Base-by-base conservation (phyloP, 768 basidiomycete genomes). In the Suillus brevipes region DNA sequence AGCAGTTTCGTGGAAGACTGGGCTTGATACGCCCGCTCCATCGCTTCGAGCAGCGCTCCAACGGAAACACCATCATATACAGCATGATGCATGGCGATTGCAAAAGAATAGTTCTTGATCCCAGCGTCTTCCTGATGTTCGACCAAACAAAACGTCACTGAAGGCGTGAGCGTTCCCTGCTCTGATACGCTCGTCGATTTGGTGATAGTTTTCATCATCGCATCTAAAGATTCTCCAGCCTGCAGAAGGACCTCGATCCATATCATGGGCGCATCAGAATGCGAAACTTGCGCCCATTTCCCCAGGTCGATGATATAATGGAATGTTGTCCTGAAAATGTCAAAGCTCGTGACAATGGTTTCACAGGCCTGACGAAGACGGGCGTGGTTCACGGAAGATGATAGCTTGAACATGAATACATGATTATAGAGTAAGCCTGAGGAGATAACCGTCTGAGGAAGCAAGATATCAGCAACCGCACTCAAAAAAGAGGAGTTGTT, bases 281-380 rank as follows among this genome's bases (percentile, higher is more conserved):
- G 78, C 1, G 73, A 67, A 20, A 37, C 73, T 61, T 75, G 74
- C 23, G 65, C 69, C 78, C 77, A 76, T 40, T 66, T 62, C 7
- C 78, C 80, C 4, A 69, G 64, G 25, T 78, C 77, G 12, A 73
- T 58, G 20, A 77, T 66, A 64, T 83, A 82, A 68, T 83, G 80
- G 69, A 84, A 84, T 2, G 84, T 79, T 13, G 83, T 82, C 18
- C 84, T 78, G 52, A 84, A 73, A 45, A 84, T 81, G 47, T 78
- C 74, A n/a, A 80, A 69, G 36, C 67, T 65, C 13, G 67, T 45
- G 38, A 80, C 65, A 2, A 77, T 72, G 45, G 56, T 69, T 38
- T 71, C 69, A 82, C 83, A 84, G 12, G 81, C 78, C 13, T 63
- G 67, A n/a, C 67, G 72, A 34, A 84, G 69, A 9, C 69, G 72